Base-by-base conservation (phyloP, 2,329 filamentous ascomycete species). In the Xylaria polymorpha region DNA sequence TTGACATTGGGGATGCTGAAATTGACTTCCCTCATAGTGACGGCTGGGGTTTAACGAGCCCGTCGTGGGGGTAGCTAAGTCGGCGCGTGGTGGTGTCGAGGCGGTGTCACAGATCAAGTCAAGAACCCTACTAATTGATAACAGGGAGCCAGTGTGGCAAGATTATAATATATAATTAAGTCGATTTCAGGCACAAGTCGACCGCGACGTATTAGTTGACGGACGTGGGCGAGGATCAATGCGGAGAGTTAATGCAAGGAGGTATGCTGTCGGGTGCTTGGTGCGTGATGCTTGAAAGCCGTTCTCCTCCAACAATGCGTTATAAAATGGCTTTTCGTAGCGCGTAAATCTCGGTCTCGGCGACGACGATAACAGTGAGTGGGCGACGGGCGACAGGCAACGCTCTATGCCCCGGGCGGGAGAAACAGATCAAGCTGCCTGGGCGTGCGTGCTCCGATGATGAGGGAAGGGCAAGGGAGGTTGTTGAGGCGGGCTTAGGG, bases 1-100 rank as follows among this genome's bases (percentile, higher is more conserved):
- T 98, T 98, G 88, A 97, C 94, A 87, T 96, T 98, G 64, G 96
- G 95, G 81, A 98, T 98, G 85, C 94, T 98, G 84, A 98, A 98
- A 84, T 98, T 98, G 85, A 97, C 94, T 89, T 99, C 96, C 85
- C 96, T 93, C 96, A 99, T 99, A 83, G 81, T 95, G 88, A 68
- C 39, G 75, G 70, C 72, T 68, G n/a, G 64, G 15, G 12, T 25
- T 61, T 32, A 53, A 66, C 50, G 50, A 56, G 41, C 41, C 25
- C 46, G 57, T 39, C 67, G 72, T 62, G 66, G 48, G 70, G 72
- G 67, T 68, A 71, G 74, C 73, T 72, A 68, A 29, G 72, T 73
- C 73, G 71, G 75, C 73, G 61, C 53, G 35, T 56, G 74, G 73
- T 66, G 68, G 62, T 66, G 48, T 70, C 66, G 74, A 60, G 67